phyloP scores from a whole-genome alignment of 768 basidiomycete species.

The Hortiboletus flavorubellus region DNA sequence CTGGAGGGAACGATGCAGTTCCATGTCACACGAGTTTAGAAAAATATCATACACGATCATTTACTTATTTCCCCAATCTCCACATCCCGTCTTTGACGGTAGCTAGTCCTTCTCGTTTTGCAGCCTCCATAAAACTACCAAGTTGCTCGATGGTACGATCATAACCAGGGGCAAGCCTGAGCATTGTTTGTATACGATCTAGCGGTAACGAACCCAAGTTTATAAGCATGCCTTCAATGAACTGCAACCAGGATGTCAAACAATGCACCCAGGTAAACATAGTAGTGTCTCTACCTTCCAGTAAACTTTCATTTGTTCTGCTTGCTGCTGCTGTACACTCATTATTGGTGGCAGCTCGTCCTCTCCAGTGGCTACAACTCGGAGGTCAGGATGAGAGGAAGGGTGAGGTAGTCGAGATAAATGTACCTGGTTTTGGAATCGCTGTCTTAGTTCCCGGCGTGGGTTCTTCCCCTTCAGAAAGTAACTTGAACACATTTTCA shows the following conservation, averaged over 20 bases:
- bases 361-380: constrained; percentile 33
- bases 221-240: constrained; percentile 89
- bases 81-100: constrained; percentile 67
- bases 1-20: background rate
- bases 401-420: background rate
- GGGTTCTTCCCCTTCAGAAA: constrained; percentile 59
- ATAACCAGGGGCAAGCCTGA: constrained; percentile 81
- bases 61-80: constrained; percentile 41
- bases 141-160: constrained; percentile 79
- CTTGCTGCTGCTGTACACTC: constrained; percentile 68
- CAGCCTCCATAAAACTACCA: constrained; percentile 74
- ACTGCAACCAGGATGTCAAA: constrained; percentile 41
- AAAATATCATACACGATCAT: background rate
- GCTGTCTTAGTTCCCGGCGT: constrained; percentile 22
- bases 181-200: constrained; percentile 86
- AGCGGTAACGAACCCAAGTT: constrained; percentile 74
- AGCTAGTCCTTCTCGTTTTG: constrained; percentile 73
- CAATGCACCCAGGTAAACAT: background rate
- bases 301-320: constrained; percentile 81
- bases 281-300: constrained; percentile 64
- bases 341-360: constrained; percentile 48
- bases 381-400: background rate
- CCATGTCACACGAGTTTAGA: background rate
- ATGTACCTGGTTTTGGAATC: constrained; percentile 26
- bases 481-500: constrained; percentile 57